Base-by-base conservation (phyloP, 2,329 filamentous ascomycete species). In the Periconia sp. region DNA sequence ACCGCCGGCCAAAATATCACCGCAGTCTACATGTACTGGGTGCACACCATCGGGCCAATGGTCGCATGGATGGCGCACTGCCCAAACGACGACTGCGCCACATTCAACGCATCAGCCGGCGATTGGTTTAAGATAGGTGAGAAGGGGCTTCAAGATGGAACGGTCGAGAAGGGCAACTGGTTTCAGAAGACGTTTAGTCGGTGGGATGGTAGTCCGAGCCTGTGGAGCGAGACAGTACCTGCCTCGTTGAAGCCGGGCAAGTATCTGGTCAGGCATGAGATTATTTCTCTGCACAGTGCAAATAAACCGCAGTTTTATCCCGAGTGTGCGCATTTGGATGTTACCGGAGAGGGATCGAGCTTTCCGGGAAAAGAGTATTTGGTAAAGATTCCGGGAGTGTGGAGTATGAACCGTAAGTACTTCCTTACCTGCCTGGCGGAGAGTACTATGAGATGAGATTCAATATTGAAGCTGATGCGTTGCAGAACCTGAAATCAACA, bases 41-140 rank as follows among this genome's bases (percentile, higher is more conserved):
- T 63, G 8, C 61, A 66, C 34, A 66, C 59, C 8, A 56, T 66
- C 16, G 62, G 61, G 0, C 62, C 62, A 0, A 65, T 66, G 59
- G 51, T 65, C 21, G 54, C 47, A 3, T 65, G 61, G 61, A 49
- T 66, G 34, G 45, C 62, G 8, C 47, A 50, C 52, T 66, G 61
- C 52, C 16, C 43, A 23, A 44, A 45, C 32, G 56, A 54, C 36
- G 48, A 57, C 42, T 65, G 62, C 42, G 6, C 5, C 4, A 53
- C 46, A 2, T 52, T 56, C 36, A 42, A 59, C 40, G 31, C 52
- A 5, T 39, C 40, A 0, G 45, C 29, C 2, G 51, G 46, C 4
- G 28, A 39, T 3, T 66, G 62, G 62, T 66, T 66, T 46, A 66
- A 66, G 46, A 63, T 66, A 19, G 61, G 51, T 0, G 41, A 66